A percentile compares a stretch with the other conserved stretches of the same genome.
Evolutionary conservation across 441 rosid genomes (phyloP).

Genomic region (Gossypium davidsonii): DNA sequence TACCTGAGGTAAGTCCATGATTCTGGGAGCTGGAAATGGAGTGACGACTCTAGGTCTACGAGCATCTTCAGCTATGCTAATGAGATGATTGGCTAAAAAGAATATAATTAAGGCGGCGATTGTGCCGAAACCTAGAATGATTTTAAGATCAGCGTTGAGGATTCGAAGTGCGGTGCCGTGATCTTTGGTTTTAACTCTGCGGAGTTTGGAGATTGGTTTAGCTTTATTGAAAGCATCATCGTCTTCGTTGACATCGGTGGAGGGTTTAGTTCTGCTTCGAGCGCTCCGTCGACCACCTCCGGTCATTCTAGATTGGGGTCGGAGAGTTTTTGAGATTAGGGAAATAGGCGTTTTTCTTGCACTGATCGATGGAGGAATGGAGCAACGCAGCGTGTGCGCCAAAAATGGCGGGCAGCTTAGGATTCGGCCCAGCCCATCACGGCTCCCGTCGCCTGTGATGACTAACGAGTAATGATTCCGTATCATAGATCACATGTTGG

Average conservation of each 20-base stretch:
- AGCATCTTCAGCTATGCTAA: slow-evolving; percentile 26
- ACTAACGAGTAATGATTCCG: background rate
- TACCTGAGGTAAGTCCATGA: slow-evolving; percentile 66
- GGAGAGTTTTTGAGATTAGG: background rate
- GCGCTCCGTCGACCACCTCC: slow-evolving; percentile 51
- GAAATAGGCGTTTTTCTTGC: background rate
- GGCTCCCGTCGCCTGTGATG: background rate
- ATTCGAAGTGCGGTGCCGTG: slow-evolving; percentile 40
- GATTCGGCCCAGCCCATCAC: background rate
- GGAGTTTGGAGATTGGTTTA: slow-evolving; percentile 27
- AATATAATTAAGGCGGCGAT: slow-evolving; percentile 34
- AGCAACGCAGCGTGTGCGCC: background rate
- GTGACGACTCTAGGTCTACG: slow-evolving; percentile 67
- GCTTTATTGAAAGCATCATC: slow-evolving; percentile 20
- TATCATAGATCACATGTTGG: background rate
- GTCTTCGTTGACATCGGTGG: slow-evolving; percentile 28
- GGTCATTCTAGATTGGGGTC: slow-evolving; percentile 36
- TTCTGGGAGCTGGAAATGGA: slow-evolving; percentile 79
- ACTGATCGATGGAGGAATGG: background rate
- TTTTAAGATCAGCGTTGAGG: slow-evolving; percentile 41
- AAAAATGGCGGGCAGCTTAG: background rate
- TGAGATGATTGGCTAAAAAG: slow-evolving; percentile 39
- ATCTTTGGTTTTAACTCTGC: slow-evolving; percentile 35
- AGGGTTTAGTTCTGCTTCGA: slow-evolving; percentile 48
- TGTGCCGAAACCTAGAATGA: slow-evolving; percentile 38